A percentile compares a stretch with the other conserved stretches of the same genome.
Evolutionary conservation across 2,329 filamentous ascomycete species (phyloP).

Genomic region (Fusarium kyushuense): DNA sequence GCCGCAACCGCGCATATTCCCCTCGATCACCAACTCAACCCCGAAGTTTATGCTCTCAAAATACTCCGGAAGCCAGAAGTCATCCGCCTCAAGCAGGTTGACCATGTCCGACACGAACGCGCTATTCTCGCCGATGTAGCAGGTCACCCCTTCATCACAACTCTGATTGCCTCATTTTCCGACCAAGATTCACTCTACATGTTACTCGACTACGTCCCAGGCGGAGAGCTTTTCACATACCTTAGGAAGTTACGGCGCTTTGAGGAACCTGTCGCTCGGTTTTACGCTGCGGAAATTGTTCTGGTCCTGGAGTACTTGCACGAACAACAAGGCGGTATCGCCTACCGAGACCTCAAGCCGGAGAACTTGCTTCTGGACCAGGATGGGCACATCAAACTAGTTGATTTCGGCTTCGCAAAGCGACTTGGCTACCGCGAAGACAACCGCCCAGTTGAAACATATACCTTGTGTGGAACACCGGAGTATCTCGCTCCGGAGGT

Average conservation of each 20-base stretch:
- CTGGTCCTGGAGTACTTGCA: constrained; percentile 84
- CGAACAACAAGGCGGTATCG: constrained; percentile 80
- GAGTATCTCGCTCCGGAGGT: constrained; percentile 89
- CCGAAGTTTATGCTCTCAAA: constrained; percentile 81
- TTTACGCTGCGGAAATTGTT: constrained; percentile 87
- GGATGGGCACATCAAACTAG: constrained; percentile 83
- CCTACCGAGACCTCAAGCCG: constrained; percentile 85
- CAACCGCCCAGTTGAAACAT: constrained; percentile 73
- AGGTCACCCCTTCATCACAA: constrained; percentile 86
- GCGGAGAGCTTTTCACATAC: constrained; percentile 87
- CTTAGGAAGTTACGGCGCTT: constrained; percentile 82
- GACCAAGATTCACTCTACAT: constrained; percentile 84
- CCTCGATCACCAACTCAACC: constrained; percentile 52
- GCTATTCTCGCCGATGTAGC: constrained; percentile 81
- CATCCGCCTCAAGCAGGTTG: constrained; percentile 85
- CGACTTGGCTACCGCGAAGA: constrained; percentile 69
- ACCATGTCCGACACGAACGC: constrained; percentile 87
- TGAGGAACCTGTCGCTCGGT: constrained; percentile 80
- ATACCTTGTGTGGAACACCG: constrained; percentile 85
- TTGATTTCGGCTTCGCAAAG: constrained; percentile 89
- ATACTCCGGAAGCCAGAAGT: constrained; percentile 80
- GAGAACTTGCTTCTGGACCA: constrained; percentile 84
- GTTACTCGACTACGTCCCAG: constrained; percentile 85
- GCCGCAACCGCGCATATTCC: constrained; percentile 62
- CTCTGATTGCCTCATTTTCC: constrained; percentile 81